Evolutionary conservation across 1,284 basidiomycete species (phyloP), one percentile per base, ranked within the genome.

Genomic region (Naganishia liquefaciens): DNA sequence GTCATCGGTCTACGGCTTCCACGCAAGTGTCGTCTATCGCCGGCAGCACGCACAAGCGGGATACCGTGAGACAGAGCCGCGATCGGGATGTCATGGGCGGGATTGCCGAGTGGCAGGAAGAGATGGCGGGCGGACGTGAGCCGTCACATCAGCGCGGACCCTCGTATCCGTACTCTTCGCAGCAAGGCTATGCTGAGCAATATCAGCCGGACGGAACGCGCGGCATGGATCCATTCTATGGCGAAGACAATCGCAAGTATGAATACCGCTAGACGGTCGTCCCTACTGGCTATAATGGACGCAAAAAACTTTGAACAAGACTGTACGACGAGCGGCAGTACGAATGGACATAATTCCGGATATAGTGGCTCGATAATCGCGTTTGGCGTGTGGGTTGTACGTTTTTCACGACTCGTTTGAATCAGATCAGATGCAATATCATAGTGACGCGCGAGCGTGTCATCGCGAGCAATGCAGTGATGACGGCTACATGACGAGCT

Each of bases 41-140:
- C 2, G 57, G 46, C 21, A 50, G 46, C 15, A 49, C 23, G 17
- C 28, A 44, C n/a, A 60, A 60, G 23, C 46, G 57, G 5, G 57
- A 60, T 50, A 60, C 57, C 19, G 57, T 49, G 21, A 49, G 57
- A 19, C 57, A 60, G 39, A 60, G 57, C 30, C 43, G 46, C 17
- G 57, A 60, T 60, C 57, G 57, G 11, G 57, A 49, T 40, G 46
- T 25, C 6, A 60, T 50, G 57, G 57, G 57, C 15, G 57, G 57
- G 19, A 60, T 60, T 25, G 46, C 57, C 0, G 57, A 60, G 27
- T 60, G 57, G 57, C 57, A 60, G 49, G 57, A 60, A 2, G 57
- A 50, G 27, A 33, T 60, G 6, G 40, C 42, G 21, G 57, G 37
- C 23, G 46, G 33, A 10, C 46, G 21, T 21, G 46, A 37, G 57